These are phyloP conservation scores for Geotrichum restrictum DNA, from an alignment of 1,139 yeast genomes.

Conservation along the genomic window DNA sequence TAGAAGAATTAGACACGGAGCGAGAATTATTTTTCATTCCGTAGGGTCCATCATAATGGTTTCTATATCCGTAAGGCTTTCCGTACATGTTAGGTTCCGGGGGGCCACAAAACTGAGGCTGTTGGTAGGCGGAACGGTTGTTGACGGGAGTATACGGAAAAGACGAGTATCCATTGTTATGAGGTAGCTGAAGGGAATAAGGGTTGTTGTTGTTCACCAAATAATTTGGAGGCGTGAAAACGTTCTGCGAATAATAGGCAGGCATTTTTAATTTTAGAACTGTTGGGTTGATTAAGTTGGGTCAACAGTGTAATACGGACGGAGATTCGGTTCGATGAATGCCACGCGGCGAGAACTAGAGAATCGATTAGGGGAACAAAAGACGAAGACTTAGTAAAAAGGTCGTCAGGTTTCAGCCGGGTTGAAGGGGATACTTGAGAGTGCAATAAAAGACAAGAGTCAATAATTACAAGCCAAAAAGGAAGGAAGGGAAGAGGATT, in stretches of 20 bases:
- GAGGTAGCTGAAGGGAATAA: constrained; percentile 11
- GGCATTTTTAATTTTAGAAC: constrained; percentile 24
- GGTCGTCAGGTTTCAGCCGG: constrained; percentile 26
- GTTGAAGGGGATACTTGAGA: not conserved
- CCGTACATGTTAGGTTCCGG: constrained; percentile 12
- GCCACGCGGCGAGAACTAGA: constrained; percentile 13
- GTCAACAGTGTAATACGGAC: not conserved
- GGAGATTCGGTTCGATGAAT: not conserved
- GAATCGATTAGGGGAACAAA: constrained; percentile 1
- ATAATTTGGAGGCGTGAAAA: constrained; percentile 29
- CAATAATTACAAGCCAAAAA: not conserved
- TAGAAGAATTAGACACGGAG: constrained; percentile 14
- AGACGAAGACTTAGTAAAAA: constrained; percentile 31
- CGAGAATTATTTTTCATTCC: constrained; percentile 17
- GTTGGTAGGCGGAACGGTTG: constrained; percentile 17
- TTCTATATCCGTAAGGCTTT: constrained; percentile 10
- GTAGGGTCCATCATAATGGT: constrained; percentile 13
- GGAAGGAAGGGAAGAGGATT: not conserved
- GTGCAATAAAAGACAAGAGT: not conserved
- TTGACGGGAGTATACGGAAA: constrained; percentile 10
- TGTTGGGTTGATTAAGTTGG: not conserved
- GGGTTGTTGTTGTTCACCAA: constrained; percentile 14
- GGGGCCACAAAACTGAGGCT: constrained; percentile 13
- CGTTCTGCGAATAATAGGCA: constrained; percentile 28
- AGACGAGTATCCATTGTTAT: constrained; percentile 12